Percentiles rank a stretch among this genome's conserved stretches.
These are phyloP conservation scores for Penicillium frequentans DNA, from an alignment of 2,329 filamentous ascomycete genomes.

Conservation along the genomic window DNA sequence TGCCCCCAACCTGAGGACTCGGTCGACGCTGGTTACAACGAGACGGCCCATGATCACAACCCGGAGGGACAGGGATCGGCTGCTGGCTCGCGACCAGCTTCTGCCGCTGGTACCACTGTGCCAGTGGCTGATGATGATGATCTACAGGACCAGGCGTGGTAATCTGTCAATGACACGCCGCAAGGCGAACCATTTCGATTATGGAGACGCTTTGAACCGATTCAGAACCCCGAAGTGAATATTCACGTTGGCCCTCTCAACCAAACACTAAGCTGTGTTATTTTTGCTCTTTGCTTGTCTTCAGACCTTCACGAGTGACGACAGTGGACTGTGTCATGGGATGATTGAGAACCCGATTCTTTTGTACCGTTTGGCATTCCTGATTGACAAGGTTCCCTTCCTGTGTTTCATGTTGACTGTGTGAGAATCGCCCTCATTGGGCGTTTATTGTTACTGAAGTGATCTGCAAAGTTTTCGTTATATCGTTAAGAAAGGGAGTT, in stretches of 20 bases:
- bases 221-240: background rate
- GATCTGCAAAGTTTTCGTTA: too few relatives aligned
- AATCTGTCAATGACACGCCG: background rate
- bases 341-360: too few relatives aligned
- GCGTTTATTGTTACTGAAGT: too few relatives aligned
- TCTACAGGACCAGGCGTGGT: background rate
- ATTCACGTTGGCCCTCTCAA: background rate
- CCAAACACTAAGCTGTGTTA: background rate
- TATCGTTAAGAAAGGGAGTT: too few relatives aligned
- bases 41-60: background rate
- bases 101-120: too few relatives aligned
- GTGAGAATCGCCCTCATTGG: too few relatives aligned
- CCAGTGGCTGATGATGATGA: background rate
- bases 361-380: too few relatives aligned
- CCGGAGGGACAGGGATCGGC: background rate
- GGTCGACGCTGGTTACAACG: background rate
- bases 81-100: background rate
- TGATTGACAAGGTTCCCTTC: too few relatives aligned
- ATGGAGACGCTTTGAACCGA: background rate
- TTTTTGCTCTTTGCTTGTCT: too few relatives aligned
- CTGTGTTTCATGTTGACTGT: too few relatives aligned
- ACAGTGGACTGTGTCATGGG: too few relatives aligned
- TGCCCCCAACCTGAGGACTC: conserved; percentile 32
- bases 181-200: background rate
- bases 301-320: too few relatives aligned